phyloP scores from a whole-genome alignment of 2,329 filamentous ascomycete genomes.

The Aspergillus unguis region DNA sequence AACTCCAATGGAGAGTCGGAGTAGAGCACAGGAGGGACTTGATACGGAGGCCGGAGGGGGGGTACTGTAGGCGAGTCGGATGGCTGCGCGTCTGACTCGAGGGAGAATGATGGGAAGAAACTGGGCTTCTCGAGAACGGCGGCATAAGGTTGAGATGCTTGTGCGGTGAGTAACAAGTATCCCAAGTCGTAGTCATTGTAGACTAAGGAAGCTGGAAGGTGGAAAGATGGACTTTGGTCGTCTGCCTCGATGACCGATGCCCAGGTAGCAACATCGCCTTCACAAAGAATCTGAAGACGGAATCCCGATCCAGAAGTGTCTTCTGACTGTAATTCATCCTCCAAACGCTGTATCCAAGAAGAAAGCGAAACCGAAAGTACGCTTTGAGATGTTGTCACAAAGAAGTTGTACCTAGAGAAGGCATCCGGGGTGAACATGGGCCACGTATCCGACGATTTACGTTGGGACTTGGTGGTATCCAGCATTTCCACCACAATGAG shows the following conservation, averaged over 20 bases:
- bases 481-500: slow-evolving; percentile 46
- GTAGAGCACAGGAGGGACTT: slow-evolving; percentile 42
- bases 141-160: slow-evolving; percentile 49
- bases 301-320: slow-evolving; percentile 53
- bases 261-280: slow-evolving; percentile 48
- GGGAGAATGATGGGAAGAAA: slow-evolving; percentile 27
- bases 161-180: slow-evolving; percentile 54
- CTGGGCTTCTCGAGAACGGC: slow-evolving; percentile 51
- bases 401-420: slow-evolving; percentile 56
- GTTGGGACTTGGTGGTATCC: slow-evolving; percentile 35
- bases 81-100: slow-evolving; percentile 23
- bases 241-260: slow-evolving; percentile 47
- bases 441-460: slow-evolving; percentile 35
- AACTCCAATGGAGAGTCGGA: slow-evolving; percentile 35
- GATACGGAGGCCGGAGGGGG: slow-evolving; percentile 42
- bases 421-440: slow-evolving; percentile 57
- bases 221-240: slow-evolving; percentile 27
- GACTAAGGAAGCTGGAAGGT: slow-evolving; percentile 50
- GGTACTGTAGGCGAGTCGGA: slow-evolving; percentile 26
- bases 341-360: slow-evolving; percentile 55
- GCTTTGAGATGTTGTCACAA: slow-evolving; percentile 54
- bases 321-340: slow-evolving; percentile 54
- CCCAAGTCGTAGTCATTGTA: slow-evolving; percentile 57
- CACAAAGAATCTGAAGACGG: slow-evolving; percentile 55
- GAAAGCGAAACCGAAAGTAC: slow-evolving; percentile 55